These are phyloP conservation scores for Oryza meridionalis DNA, from an alignment of 176 grass and related monocot species.

Conservation along the genomic window DNA sequence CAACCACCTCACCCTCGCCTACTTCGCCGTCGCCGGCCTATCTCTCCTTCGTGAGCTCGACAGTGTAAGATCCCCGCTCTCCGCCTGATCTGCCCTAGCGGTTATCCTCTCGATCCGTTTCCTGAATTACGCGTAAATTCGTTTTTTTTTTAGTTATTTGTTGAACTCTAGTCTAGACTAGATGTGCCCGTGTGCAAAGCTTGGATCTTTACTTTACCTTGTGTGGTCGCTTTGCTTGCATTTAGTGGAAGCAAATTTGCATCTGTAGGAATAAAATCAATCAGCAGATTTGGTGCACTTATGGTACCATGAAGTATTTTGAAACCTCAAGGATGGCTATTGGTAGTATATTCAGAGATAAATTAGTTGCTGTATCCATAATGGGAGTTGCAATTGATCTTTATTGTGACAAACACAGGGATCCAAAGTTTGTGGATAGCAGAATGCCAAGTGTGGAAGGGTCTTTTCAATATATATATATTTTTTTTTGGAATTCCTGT, in stretches of 20 bases:
- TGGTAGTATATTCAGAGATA: not conserved
- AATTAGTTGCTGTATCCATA: slow-evolving; percentile 13
- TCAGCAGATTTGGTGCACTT: not conserved
- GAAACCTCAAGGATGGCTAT: not conserved
- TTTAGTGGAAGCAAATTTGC: not conserved
- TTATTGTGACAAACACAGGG: not conserved
- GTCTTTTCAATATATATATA: not conserved
- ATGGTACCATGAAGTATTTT: not conserved
- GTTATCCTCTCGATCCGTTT: not conserved
- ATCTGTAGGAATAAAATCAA: not conserved
- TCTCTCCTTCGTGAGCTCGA: slow-evolving; percentile 68
- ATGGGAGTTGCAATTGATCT: not conserved
- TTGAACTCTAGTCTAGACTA: not conserved
- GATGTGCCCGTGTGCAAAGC: slow-evolving; percentile 17
- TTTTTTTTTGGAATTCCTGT: not conserved
- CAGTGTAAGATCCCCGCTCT: slow-evolving; percentile 38
- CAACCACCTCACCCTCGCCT: slow-evolving; percentile 84
- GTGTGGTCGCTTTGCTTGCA: not conserved
- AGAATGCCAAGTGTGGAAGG: not conserved
- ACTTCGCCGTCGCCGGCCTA: slow-evolving; percentile 81
- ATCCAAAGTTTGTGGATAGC: not conserved
- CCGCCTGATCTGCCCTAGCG: not conserved
- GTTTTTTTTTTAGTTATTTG: not conserved
- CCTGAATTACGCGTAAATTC: not conserved
- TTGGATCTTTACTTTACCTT: slow-evolving; percentile 13